Evolutionary conservation across 495 filamentous ascomycete species (phyloP), one percentile per base, ranked within the genome.

Genomic region (Rostrohypoxylon terebratum): DNA sequence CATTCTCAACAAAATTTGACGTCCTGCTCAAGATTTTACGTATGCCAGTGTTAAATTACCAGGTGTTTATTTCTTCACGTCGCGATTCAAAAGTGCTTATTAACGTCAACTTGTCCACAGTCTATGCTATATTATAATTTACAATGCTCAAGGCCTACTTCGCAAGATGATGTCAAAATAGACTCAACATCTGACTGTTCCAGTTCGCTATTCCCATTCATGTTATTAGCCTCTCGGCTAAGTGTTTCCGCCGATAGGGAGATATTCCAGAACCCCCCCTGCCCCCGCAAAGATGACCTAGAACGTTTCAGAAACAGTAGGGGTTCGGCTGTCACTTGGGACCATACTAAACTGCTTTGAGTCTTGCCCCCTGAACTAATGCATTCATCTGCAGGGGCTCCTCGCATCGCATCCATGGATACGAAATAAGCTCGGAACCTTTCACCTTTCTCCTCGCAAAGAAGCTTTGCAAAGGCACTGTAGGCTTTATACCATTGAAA

Each of bases 281-380:
- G 36, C 16, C 42, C 42, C 42, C 42, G 42, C 42, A 20, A 50
- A 47, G 47, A 55, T 67, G 28, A n/a, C 59, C 21, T 20, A 14
- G 18, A 6, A 16, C 20, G 70, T 73, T 73, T 68, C 65, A 55
- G 14, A 63, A 11, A 4, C 16, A 11, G 60, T 65, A 73, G 11
- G 70, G 70, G 36, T 38, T 8, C 11, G 8, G 7, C 59, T 50
- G 14, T 61, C 54, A 20, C 44, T 60, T 68, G 64, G 65, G 40
- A 48, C 33, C 6, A 45, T 50, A 9, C 64, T 68, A 68, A 33
- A 4, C 64, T 20, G 16, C 40, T 13, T 47, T 44, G 10, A 38
- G 61, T 3, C 3, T 10, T 71, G 14, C 71, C 71, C 71, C 71
- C 71, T 73, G 71, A 73, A 33, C 65, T 69, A 69, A 69, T 66